Percentiles rank a stretch among this genome's conserved stretches.
Evolutionary conservation across 164 flowering plant genomes (phyloP).

Genomic region (Sedum album): DNA sequence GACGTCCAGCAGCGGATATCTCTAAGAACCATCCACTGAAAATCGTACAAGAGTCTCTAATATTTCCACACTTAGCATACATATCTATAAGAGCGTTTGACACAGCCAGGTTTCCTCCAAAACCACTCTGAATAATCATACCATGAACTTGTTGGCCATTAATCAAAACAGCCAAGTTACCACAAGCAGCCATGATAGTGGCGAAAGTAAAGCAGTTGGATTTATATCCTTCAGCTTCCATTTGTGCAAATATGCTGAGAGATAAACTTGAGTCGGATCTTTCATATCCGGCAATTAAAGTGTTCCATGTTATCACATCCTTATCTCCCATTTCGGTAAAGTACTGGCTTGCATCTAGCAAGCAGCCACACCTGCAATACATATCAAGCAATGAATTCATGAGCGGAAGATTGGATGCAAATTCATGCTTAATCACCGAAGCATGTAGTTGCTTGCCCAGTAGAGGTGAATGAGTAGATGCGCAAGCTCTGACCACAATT

Average conservation of each 20-base stretch:
- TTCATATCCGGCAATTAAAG: conserved; percentile 68
- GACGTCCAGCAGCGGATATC: conserved; percentile 82
- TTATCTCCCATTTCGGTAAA: conserved; percentile 48
- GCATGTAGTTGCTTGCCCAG: conserved; percentile 69
- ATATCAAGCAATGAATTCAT: conserved; percentile 78
- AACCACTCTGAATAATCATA: conserved; percentile 41
- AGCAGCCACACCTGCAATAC: conserved; percentile 59
- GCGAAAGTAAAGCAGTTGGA: conserved; percentile 76
- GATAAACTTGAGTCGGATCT: conserved; percentile 34
- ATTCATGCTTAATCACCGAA: conserved; percentile 41
- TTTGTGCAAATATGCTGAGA: conserved; percentile 40
- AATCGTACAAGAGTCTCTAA: conserved; percentile 34
- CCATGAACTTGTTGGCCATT: conserved; percentile 78
- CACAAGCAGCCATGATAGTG: conserved; percentile 52
- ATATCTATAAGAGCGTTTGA: conserved; percentile 73
- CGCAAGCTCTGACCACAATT: conserved; percentile 71
- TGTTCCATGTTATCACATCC: conserved; percentile 83
- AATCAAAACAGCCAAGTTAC: conserved; percentile 42
- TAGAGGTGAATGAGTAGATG: conserved; percentile 35
- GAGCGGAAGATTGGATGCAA: conserved; percentile 48
- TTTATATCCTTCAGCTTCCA: conserved; percentile 37
- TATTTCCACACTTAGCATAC: conserved; percentile 84
- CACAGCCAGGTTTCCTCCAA: conserved; percentile 34
- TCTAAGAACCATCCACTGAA: conserved; percentile 38
- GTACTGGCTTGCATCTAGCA: conserved; percentile 49